Base-by-base conservation (phyloP, 371 early-diverging fungal species). In the Mortierella polycephala region DNA sequence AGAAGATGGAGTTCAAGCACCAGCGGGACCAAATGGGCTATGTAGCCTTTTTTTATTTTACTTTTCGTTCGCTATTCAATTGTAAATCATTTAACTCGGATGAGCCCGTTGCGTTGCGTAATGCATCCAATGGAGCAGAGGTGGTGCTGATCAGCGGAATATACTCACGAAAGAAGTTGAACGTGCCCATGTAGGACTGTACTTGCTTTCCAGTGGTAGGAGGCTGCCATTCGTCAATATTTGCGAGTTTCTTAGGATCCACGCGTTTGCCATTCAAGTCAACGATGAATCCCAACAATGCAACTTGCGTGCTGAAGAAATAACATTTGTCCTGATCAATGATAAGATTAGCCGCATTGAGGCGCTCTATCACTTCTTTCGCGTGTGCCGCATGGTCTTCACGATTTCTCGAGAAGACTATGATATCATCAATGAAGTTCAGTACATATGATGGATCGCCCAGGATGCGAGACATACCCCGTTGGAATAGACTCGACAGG, bases 111-210 rank as follows among this genome's bases (percentile, higher is more conserved):
- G n/a, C n/a, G n/a, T 61, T 44, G 2, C 80, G 67, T 9, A 83
- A 51, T 20, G 39, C 52, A 47, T 74, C 69, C 20, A 84, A 56
- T 0, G 81, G 80, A 0, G 71, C 54, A 44, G 63, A 12, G 3
- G 57, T 0, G 7, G 62, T 69, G 41, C 49, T 50, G 39, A 49
- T 23, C 1, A 69, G 12, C 0, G 62, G 57, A 0, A 69, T 57
- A 11, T 52, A 51, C 41, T 69, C 69, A 0, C 69, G 13, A 20
- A 69, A 69, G 14, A 57, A 62, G 41, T 62, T 62, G 45, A 62
- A 37, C 10, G 57, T 62, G 0, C 69, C 62, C 0, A 69, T 7
- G 20, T 62, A 69, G 0, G 51, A 42, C 23, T 55, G 62, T 5
- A 62, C n/a, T 41, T 57, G 40, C 21, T 58, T 70, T 0, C 18